Base-by-base conservation (phyloP, 306 rosid species). In the Calophaca sinica region DNA sequence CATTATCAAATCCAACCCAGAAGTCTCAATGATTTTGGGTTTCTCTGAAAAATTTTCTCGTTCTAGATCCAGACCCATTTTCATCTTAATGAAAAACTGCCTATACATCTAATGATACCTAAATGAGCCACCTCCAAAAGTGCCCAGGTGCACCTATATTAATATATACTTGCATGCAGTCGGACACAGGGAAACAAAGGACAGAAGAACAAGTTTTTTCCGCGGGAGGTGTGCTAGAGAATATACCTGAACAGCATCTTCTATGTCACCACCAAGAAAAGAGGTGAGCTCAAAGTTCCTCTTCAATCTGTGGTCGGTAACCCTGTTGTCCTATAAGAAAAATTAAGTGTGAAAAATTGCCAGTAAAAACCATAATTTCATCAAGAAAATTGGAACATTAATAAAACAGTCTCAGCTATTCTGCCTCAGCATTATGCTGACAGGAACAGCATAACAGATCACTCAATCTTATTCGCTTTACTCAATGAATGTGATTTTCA, bases 221-320 rank as follows among this genome's bases (percentile, higher is more conserved):
- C 35, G 59, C 2, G 39, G 13, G 7, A 66, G 10, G 35, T 54
- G 62, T 39, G 73, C 45, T 12, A 75, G 41, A 75, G 66, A 84
- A 36, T 31, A 61, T 86, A 94, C 99, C 99, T 92, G 96, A 80
- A 94, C 94, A 75, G 97, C 92, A 72, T 75, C 55, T 79, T 94
- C 99, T 65, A 94, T 87, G 72, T 86, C 88, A 35, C 99, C 99
- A 0, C 58, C 85, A 46, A 94, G 96, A 82, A 94, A 94, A 76
- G 89, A 85, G 61, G 96, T 92, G 87, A 94, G 99, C 82, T 86
- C 96, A 67, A 66, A 92, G 83, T 92, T 94, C 82, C 48, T 86
- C 92, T 92, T 94, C 79, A 94, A 79, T 86, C 97, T 85, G 80
- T 90, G 97, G 73, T 94, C 99, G 6, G 99, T 94, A 52, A 92